These are phyloP conservation scores for Vitis labrusca DNA, from an alignment of 164 flowering plant species.

Conservation along the genomic window DNA sequence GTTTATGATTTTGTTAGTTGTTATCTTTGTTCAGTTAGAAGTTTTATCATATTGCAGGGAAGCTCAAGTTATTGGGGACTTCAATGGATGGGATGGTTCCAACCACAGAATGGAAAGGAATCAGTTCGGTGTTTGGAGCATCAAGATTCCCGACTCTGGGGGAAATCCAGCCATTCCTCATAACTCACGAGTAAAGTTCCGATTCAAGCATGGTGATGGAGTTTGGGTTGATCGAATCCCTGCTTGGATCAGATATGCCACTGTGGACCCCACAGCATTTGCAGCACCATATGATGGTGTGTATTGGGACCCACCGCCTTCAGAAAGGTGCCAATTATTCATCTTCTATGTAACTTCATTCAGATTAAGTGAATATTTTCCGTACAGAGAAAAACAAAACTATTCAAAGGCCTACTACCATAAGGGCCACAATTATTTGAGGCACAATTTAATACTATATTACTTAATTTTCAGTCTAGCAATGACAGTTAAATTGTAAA, in stretches of 20 bases:
- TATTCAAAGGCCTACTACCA: no score
- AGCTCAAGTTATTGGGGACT: constrained; percentile 93
- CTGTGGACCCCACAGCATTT: constrained; percentile 71
- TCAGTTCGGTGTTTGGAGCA: constrained; percentile 91
- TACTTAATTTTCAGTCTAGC: no score
- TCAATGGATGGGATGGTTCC: constrained; percentile 94
- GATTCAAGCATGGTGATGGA: constrained; percentile 80
- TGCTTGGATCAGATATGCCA: constrained; percentile 96
- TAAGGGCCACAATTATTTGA: no score
- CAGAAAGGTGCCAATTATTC: constrained; percentile 67
- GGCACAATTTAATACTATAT: no score
- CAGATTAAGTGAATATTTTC: neutral
- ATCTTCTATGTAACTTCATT: constrained; percentile 3
- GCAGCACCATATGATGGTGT: constrained; percentile 97
- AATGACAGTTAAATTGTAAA: no score
- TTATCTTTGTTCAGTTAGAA: constrained; percentile 4
- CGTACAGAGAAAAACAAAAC: neutral
- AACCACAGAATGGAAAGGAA: constrained; percentile 80
- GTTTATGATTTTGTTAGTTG: neutral
- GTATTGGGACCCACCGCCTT: constrained; percentile 87
- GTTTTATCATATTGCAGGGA: constrained; percentile 50
- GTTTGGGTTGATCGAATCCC: constrained; percentile 95
- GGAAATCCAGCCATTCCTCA: constrained; percentile 83
- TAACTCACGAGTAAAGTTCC: constrained; percentile 81
- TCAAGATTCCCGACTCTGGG: constrained; percentile 66